A percentile compares a stretch with the other conserved stretches of the same genome.
Evolutionary conservation across 2,329 filamentous ascomycete genomes (phyloP).

Genomic region (Didymosphaeria variabile): DNA sequence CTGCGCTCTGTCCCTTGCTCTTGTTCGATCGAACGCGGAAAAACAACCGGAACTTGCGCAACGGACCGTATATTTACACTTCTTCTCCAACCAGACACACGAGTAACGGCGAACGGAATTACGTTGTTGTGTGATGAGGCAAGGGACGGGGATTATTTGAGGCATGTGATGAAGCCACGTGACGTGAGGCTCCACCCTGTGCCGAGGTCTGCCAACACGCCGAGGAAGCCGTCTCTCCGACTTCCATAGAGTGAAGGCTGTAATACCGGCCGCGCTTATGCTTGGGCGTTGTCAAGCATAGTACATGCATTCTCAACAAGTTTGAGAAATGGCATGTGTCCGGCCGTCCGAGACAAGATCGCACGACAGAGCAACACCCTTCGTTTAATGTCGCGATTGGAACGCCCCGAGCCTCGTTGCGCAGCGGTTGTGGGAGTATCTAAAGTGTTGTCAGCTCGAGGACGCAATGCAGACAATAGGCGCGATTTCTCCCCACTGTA

Average conservation of each 20-base stretch:
- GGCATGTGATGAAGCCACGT: conserved; percentile 6
- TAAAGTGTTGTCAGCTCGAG: not conserved
- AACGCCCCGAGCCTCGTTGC: not conserved
- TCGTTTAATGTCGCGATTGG: not conserved
- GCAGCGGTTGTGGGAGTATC: not conserved
- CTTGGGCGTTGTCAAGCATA: not conserved
- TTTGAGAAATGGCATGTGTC: too few relatives aligned
- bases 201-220: conserved; percentile 8
- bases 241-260: not conserved
- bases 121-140: not conserved
- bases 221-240: conserved; percentile 1
- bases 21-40: not conserved
- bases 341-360: too few relatives aligned
- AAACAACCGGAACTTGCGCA: not conserved
- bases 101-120: not conserved
- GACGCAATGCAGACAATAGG: too few relatives aligned
- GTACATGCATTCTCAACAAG: not conserved
- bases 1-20: not conserved
- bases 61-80: not conserved
- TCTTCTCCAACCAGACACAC: not conserved
- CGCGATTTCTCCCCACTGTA: too few relatives aligned
- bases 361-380: too few relatives aligned
- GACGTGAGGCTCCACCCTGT: not conserved
- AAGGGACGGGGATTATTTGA: not conserved
- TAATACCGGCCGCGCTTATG: conserved; percentile 1